Percentiles rank a stretch among this genome's conserved stretches.
Conservation (phyloP, 2,329 filamentous ascomycete species). For the Capronia americana region DNA sequence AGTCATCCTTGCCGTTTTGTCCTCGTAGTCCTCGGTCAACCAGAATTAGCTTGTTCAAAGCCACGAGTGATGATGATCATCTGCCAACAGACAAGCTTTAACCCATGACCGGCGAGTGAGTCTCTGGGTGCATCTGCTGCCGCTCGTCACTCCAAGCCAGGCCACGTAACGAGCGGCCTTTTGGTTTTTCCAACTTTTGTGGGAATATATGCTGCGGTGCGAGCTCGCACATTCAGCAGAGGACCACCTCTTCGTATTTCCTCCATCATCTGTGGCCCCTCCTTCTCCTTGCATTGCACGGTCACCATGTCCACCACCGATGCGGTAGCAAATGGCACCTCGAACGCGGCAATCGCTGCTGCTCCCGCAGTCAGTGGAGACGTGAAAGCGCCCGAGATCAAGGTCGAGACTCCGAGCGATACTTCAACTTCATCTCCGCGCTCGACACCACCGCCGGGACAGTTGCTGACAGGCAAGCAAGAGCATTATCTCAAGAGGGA, state of each 20-base stretch:
- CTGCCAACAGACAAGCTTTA: slow-evolving; percentile 1
- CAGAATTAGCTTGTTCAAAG: slow-evolving; percentile 1
- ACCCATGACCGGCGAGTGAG: slow-evolving; percentile 16
- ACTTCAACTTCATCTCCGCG: slow-evolving; percentile 12
- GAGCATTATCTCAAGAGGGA: slow-evolving; percentile 99
- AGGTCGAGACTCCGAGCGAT: slow-evolving; percentile 2
- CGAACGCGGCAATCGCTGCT: slow-evolving; percentile 9
- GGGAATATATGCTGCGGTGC: slow-evolving; percentile 11
- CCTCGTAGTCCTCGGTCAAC: slow-evolving; percentile 8
- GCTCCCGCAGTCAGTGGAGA: slow-evolving; percentile 22
- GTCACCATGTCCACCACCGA: slow-evolving; percentile 15
- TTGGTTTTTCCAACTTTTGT: slow-evolving; percentile 9
- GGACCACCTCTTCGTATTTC: slow-evolving; percentile 4
- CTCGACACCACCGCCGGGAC: slow-evolving; percentile 57
- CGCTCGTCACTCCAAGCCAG: slow-evolving; percentile 18
- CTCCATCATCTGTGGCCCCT: not conserved
- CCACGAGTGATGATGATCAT: slow-evolving; percentile 18
- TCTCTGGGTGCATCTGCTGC: not conserved
- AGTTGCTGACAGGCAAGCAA: slow-evolving; percentile 88
- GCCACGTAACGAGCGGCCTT: slow-evolving; percentile 23
- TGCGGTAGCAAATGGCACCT: slow-evolving; percentile 7
- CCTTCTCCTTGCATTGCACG: not conserved
- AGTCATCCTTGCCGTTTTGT: slow-evolving; percentile 12
- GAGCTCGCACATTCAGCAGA: not conserved
- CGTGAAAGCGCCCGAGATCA: slow-evolving; percentile 24